phyloP scores from a whole-genome alignment of 1,284 basidiomycete genomes.

The Cystobasidiaceae sp. region DNA sequence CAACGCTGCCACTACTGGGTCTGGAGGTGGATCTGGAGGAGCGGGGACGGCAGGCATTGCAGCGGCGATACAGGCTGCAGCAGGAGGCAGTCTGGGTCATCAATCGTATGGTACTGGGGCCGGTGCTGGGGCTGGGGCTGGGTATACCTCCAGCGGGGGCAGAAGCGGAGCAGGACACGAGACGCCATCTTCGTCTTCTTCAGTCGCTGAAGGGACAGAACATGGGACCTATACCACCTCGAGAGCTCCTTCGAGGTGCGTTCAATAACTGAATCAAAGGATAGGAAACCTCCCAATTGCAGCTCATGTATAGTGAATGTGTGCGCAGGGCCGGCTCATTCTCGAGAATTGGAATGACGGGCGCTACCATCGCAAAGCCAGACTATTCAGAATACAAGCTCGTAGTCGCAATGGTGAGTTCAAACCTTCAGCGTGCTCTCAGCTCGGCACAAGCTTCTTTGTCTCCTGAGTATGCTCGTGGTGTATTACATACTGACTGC shows the following conservation, averaged over 20 bases:
- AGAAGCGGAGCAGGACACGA: not conserved
- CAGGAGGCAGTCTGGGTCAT: too few species aligned
- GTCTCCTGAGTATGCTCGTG: not conserved
- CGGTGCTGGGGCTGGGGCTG: too few species aligned
- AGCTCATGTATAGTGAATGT: not conserved
- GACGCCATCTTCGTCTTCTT: not conserved
- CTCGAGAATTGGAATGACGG: constrained; percentile 23
- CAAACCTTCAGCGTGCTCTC: not conserved
- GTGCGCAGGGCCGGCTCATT: constrained; percentile 7
- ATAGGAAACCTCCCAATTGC: not conserved
- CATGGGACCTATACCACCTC: constrained; percentile 22
- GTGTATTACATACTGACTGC: not conserved
- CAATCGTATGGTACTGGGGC: too few species aligned
- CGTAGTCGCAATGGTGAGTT: constrained; percentile 85
- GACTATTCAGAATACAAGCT: constrained; percentile 99
- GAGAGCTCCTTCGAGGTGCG: constrained; percentile 17
- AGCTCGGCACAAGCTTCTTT: too few species aligned
- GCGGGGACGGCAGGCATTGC: not conserved
- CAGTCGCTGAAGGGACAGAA: not conserved
- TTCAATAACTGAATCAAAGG: not conserved
- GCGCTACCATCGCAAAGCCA: constrained; percentile 72
- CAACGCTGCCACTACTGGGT: too few species aligned
- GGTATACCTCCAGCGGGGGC: not conserved
- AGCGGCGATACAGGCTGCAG: too few species aligned
- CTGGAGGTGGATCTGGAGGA: too few species aligned